These are phyloP conservation scores for Cercophora sp. DNA, from an alignment of 495 filamentous ascomycete species.

Conservation along the genomic window DNA sequence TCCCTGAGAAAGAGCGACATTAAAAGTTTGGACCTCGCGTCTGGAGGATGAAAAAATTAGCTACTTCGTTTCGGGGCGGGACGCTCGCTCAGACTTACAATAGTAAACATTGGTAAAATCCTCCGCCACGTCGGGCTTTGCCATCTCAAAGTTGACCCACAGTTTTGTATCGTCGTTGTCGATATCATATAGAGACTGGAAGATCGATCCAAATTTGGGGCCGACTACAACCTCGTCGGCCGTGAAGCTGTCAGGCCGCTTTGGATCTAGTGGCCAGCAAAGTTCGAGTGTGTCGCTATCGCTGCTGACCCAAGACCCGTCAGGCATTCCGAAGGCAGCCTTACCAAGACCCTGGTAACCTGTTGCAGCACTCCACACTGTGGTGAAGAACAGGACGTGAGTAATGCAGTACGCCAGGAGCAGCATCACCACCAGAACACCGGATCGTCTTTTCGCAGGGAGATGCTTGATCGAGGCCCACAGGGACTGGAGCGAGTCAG, in stretches of 20 bases:
- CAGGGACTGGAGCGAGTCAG: conserved; percentile 1
- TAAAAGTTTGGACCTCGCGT: neutral
- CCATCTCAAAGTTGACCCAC: no score
- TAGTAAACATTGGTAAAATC: neutral
- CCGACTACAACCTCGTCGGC: neutral
- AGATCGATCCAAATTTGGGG: neutral
- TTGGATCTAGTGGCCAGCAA: conserved; percentile 2
- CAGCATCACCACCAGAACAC: neutral
- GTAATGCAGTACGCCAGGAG: neutral
- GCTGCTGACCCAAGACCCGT: neutral
- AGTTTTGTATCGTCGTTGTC: no score
- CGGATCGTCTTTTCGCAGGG: neutral
- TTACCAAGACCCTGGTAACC: conserved; percentile 1
- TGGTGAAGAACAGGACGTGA: conserved; percentile 2
- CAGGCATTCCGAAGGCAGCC: neutral
- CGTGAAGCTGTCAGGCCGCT: neutral
- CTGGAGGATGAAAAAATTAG: neutral
- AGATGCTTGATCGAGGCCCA: neutral
- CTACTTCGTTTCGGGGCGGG: neutral
- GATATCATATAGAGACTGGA: neutral
- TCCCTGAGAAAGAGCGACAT: no score
- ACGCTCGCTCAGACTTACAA: neutral
- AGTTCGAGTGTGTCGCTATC: neutral
- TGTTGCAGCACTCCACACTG: conserved; percentile 11
- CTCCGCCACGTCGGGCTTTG: neutral